A percentile compares a stretch with the other conserved stretches of the same genome.
phyloP scores from a whole-genome alignment of 1,284 basidiomycete species.

The Sporisorium exsertum region DNA sequence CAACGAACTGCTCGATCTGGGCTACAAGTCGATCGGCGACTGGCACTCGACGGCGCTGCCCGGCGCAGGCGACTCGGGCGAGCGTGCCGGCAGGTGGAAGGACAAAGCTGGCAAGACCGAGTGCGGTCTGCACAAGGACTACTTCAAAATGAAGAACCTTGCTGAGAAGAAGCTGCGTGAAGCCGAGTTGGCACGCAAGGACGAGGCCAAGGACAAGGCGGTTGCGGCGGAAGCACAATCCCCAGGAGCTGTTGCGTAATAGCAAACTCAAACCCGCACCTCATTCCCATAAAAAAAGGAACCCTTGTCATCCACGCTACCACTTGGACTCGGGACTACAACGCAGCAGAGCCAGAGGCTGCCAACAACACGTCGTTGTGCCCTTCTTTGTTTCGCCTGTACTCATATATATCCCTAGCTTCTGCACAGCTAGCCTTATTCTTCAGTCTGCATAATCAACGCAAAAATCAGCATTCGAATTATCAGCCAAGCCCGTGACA shows the following conservation, averaged over 20 bases:
- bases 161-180: constrained; percentile 65
- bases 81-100: constrained; percentile 91
- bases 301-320: background rate
- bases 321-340: background rate
- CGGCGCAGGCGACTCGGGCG: constrained; percentile 74
- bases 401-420: constrained; percentile 23
- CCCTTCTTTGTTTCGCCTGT: constrained; percentile 26
- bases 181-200: constrained; percentile 60
- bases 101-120: constrained; percentile 88
- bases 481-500: background rate
- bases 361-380: background rate
- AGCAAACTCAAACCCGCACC: too few species aligned
- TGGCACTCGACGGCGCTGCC: constrained; percentile 88
- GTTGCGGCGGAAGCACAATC: constrained; percentile 9
- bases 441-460: background rate
- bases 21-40: constrained; percentile 94
- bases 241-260: constrained; percentile 7
- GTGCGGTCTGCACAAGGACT: constrained; percentile 83
- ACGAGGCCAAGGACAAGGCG: constrained; percentile 49
- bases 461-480: constrained; percentile 10
- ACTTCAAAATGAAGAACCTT: constrained; percentile 65
- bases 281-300: too few species aligned
- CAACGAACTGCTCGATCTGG: constrained; percentile 87
- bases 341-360: background rate
- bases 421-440: constrained; percentile 10